Base-by-base conservation (phyloP, 371 early-diverging fungal genomes). In the Choanephora cucurbitarum region DNA sequence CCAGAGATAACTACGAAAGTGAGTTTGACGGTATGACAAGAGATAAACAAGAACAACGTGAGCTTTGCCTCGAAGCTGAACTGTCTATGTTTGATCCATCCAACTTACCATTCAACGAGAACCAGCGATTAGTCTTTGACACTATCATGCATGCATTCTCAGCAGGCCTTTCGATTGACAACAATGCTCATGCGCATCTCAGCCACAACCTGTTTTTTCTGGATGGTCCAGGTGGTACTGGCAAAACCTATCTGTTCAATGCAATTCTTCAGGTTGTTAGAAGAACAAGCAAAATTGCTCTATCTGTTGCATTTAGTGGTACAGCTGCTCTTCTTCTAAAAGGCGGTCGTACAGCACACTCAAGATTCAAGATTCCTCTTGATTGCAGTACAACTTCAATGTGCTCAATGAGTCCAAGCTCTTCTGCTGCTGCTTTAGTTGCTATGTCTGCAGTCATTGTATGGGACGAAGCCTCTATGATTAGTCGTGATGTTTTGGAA, bases 381-480 rank as follows among this genome's bases (percentile, higher is more conserved):
- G 31, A 34, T 17, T 32, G 64, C 13, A 8, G 54, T 34, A 46
- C 49, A 7, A 13, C 24, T 18, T 59, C 62, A 0, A 55, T 55
- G 1, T 72, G 67, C 28, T 14, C 17, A 9, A 50, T 70, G 1
- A n/a, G 44, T 0, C 42, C 33, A 13, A 19, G 24, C 10, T 46
- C 56, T 15, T 47, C 31, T 14, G 17, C 49, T 1, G 65, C 67
- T 5, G 0, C 39, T 11, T 32, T 64, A 1, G 28, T 71, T 5
- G 8, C 18, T 3, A 10, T 31, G 18, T 28, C 69, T 9, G 44
- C 34, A 3, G 2, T 69, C 0, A 67, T 77, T 37, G 23, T 72
- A 8, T 76, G 72, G 69, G 72, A 72, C 42, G 71, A 72, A 49
- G 64, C 62, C 1, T 60, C 72, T 2, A 70, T 68, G 67, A 49